Evolutionary conservation across 495 filamentous ascomycete species (phyloP), one percentile per base, ranked within the genome.

Genomic region (Emericellopsis terricola): DNA sequence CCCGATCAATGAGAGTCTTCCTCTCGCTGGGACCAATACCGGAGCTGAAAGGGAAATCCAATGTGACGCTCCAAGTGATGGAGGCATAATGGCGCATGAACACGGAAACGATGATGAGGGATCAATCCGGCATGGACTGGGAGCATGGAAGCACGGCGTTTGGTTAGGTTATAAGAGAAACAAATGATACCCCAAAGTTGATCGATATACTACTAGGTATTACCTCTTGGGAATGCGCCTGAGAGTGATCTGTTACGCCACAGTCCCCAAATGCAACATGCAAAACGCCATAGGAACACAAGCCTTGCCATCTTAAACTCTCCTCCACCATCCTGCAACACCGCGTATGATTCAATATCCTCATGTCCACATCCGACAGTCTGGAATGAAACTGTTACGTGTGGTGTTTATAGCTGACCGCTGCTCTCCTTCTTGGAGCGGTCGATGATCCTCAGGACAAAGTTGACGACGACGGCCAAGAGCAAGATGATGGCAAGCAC

Each of bases 381-480:
- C n/a, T n/a, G n/a, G n/a, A n/a, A n/a, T n/a, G n/a, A n/a, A n/a
- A n/a, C n/a, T n/a, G n/a, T n/a, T n/a, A n/a, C n/a, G n/a, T n/a
- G n/a, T n/a, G 6, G 23, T 26, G 11, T 26, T 11, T 26, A 26
- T 6, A 26, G 21, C 2, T 35, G 43, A 31, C 51, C 46, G 17
- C 48, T 43, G 14, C 51, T 51, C 33, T 47, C 34, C 23, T 48
- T 42, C 23, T 50, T 55, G 41, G 75, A 72, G 11, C 24, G 33
- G 16, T 35, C 33, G 15, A 64, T 65, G 50, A 94, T 71, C 39
- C 87, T 68, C 50, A 97, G 58, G 9, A 93, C 74, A 54, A 97
- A 94, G 58, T 96, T 97, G 37, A 94, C 81, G 14, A 93, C 60
- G 1, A 97, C 81, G 3, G 86, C 89, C 10, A 79, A 68, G 37